Conservation (phyloP, 495 filamentous ascomycete genomes). For the Neurospora sp. region DNA sequence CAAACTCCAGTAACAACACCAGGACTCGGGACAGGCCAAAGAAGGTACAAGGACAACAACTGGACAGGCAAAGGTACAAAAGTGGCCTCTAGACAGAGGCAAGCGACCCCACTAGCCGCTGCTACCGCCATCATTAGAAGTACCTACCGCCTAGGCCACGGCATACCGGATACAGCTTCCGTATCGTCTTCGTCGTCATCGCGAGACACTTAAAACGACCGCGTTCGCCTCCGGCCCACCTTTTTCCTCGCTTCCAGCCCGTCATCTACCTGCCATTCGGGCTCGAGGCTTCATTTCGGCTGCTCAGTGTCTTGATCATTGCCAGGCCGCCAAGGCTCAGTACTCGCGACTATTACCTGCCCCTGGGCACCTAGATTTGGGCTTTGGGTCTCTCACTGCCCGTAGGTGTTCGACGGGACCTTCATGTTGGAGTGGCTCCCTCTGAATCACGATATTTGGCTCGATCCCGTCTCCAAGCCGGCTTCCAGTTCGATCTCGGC, state of each 20-base stretch:
- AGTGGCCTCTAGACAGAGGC: background rate
- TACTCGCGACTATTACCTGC: background rate
- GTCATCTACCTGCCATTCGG: background rate
- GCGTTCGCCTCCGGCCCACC: too few relatives aligned
- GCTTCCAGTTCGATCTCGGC: background rate
- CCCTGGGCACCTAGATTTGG: background rate
- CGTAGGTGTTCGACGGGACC: background rate
- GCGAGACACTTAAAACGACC: background rate
- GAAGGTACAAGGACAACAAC: background rate
- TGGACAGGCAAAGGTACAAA: fast-evolving
- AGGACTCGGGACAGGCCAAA: background rate
- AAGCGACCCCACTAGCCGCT: background rate
- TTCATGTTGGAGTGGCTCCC: background rate
- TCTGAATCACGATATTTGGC: background rate
- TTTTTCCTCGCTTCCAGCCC: background rate
- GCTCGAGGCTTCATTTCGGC: background rate
- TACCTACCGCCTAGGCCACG: background rate
- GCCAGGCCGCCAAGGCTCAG: background rate
- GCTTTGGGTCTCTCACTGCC: background rate
- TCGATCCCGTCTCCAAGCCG: background rate
- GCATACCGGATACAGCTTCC: background rate
- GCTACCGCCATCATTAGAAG: background rate
- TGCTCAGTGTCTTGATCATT: background rate
- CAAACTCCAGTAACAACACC: background rate
- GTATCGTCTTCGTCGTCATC: background rate